These are phyloP conservation scores for Kazachstania sp. DNA, from an alignment of 1,139 yeast species.

Conservation along the genomic window DNA sequence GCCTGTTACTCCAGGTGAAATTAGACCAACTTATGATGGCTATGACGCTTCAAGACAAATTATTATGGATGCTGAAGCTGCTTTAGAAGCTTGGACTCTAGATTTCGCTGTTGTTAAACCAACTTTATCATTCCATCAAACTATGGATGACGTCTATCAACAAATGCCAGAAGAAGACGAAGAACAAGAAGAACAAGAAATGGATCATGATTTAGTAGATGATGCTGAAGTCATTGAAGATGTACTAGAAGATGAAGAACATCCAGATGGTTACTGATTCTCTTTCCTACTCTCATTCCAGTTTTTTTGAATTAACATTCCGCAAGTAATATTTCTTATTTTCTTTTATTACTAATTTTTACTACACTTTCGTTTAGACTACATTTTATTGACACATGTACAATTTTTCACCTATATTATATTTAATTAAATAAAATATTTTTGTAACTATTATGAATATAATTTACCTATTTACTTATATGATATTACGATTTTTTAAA, in stretches of 20 bases:
- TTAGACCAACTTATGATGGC: constrained; percentile 82
- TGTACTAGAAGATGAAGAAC: constrained; percentile 3
- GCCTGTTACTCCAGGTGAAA: constrained; percentile 87
- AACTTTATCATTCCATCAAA: constrained; percentile 67
- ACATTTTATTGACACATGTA: not conserved
- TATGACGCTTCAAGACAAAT: constrained; percentile 82
- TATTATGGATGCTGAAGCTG: constrained; percentile 77
- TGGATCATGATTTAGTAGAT: constrained; percentile 6
- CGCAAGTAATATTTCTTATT: no score
- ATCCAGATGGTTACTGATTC: not conserved
- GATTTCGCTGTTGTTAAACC: constrained; percentile 76
- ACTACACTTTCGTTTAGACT: not conserved
- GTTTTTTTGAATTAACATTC: not conserved
- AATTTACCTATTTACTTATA: not conserved
- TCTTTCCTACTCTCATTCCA: not conserved
- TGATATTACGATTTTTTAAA: constrained; percentile 10
- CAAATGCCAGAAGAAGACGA: constrained; percentile 36
- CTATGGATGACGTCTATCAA: constrained; percentile 54
- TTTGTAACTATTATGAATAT: no score
- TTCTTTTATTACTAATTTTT: no score
- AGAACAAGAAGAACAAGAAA: not conserved
- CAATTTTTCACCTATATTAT: not conserved
- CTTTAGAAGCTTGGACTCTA: constrained; percentile 76
- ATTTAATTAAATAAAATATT: no score
- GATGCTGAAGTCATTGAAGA: constrained; percentile 5